Base-by-base conservation (phyloP, 495 filamentous ascomycete species). In the Penicillium atrosanguineum region DNA sequence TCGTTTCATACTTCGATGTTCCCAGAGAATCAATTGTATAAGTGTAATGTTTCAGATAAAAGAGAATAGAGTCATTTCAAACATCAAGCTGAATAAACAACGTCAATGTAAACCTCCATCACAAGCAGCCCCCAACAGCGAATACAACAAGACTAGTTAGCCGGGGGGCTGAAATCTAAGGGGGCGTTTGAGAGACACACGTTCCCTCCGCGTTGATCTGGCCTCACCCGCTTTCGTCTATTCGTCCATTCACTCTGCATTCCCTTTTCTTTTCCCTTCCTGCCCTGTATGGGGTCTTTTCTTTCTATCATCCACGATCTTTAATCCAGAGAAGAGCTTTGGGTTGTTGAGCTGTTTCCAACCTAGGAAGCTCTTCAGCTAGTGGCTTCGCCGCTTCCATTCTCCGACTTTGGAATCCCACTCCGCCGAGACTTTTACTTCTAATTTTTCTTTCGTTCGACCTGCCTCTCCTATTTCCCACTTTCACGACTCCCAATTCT, bases 271-370 rank as follows among this genome's bases (percentile, higher is more conserved):
- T 60, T 49, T 52, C 34, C 48, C 53, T 52, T 47, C 53, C 46
- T 56, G 43, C 55, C 60, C 66, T 71, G 68, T 57, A 75, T 75
- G 74, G 72, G 67, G 63, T 52, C 49, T 63, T 53, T 59, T 51
- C 47, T 64, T 53, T 69, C 54, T 31, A 53, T 60, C 57, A 55
- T 57, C 60, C 59, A 67, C 72, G 68, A 67, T 73, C 68, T 62
- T 72, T 78, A 70, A 70, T 62, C 59, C 57, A 52, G 31, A 44
- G 65, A 64, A 44, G 31, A 28, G 50, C 43, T 52, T 19, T 64
- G 59, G 52, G 52, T 56, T 48, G 49, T 60, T 58, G 52, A 59
- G 47, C 51, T 53, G 51, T 34, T 29, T n/a, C 42, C 31, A 12
- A 31, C 28, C 23, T 23, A 5, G 23, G 23, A 52, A 60, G 53